phyloP scores from a whole-genome alignment of 116 monocot species.

The Cymodocea nodosa region DNA sequence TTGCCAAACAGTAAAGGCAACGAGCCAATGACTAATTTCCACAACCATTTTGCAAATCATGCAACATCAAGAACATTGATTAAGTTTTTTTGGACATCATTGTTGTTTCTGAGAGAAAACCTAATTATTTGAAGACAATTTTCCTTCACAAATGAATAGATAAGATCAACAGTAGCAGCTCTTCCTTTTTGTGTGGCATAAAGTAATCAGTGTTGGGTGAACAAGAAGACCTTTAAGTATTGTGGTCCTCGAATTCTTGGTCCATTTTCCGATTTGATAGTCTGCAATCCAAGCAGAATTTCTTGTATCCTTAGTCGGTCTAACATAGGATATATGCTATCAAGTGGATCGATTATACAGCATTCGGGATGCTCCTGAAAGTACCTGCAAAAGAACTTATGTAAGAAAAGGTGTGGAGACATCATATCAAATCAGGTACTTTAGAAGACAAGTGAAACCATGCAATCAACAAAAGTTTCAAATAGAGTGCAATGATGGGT shows the following conservation, averaged over 20 bases:
- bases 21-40: background rate
- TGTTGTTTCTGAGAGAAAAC: no score
- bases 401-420: background rate
- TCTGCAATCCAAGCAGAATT: slow-evolving; percentile 10
- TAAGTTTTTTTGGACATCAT: no score
- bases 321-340: slow-evolving; percentile 59
- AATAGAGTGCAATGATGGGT: no score
- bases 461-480: no score
- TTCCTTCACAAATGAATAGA: background rate
- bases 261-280: background rate
- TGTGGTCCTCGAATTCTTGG: slow-evolving; percentile 8
- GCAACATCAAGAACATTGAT: no score
- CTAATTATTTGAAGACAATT: no score
- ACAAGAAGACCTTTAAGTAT: slow-evolving; percentile 1
- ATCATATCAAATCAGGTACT: background rate
- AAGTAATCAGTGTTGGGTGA: background rate
- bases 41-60: no score
- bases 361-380: slow-evolving; percentile 38
- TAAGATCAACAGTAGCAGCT: background rate
- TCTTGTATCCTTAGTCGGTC: slow-evolving; percentile 12
- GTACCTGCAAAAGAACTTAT: slow-evolving; percentile 35
- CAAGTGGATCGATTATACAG: slow-evolving; percentile 65
- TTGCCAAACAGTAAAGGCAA: background rate
- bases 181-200: background rate
- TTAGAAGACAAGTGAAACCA: background rate